Base-by-base conservation (phyloP, 2,329 filamentous ascomycete species). In the Penicillium expansum region DNA sequence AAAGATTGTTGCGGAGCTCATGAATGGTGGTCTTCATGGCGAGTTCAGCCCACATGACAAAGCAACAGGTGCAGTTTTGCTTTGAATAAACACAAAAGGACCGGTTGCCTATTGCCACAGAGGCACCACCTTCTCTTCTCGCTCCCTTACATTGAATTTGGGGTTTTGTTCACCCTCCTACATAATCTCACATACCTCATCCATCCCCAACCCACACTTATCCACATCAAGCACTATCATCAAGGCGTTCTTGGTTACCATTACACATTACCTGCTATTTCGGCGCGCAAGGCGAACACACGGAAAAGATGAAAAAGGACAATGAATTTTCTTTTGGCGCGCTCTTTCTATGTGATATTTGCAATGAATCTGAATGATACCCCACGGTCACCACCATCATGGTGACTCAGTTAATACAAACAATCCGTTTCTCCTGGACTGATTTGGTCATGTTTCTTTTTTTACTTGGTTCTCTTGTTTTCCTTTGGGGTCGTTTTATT, bases 1-100 rank as follows among this genome's bases (percentile, higher is more conserved):
- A 59, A 75, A 79, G 60, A 79, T 81, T 45, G 76, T 80, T 43
- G 79, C 77, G 6, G 79, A 81, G 62, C 63, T 80, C 42, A 71
- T 79, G 56, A 76, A 74, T 56, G 76, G 77, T 5, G 76, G 76
- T 5, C 74, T 81, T 24, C 66, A 70, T 20, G 76, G 73, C 33
- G 76, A 77, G 13, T 77, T 79, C 52, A 68, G 69, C 30, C 76
- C 74, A 8, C 41, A 51, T 7, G 65, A 62, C 29, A 52, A 50
- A 33, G 27, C 27, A 13, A 41, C 33, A 20, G 68, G 67, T 14
- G 52, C 61, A 30, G 55, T 63, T 20, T 55, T 65, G 50, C 68
- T 72, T 8, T 72, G 55, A 67, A 45, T 11, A 32, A 13, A 29
- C 30, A 18, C 27, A 4, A 4, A 18, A 22, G 10, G 7, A 2